A percentile compares a stretch with the other conserved stretches of the same genome.
Conservation (phyloP, 768 basidiomycete genomes). For the Mycena kentingensis region DNA sequence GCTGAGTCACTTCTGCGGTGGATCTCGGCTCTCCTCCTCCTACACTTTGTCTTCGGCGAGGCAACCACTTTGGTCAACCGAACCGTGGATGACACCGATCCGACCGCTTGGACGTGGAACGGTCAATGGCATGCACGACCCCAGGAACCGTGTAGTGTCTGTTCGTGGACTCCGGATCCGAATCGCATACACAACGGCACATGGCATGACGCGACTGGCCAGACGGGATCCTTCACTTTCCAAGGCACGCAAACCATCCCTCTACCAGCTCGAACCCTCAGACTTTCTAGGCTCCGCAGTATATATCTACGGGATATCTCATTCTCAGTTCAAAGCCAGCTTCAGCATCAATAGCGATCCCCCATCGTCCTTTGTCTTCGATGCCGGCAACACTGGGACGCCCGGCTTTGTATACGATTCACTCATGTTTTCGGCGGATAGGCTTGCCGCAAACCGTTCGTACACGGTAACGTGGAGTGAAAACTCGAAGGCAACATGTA, state of each 20-base stretch:
- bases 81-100: background rate
- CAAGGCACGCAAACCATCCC: background rate
- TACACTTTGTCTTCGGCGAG: background rate
- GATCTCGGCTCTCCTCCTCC: background rate
- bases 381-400: background rate
- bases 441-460: background rate
- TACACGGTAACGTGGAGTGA: background rate
- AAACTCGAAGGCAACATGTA: too few relatives aligned
- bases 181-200: background rate
- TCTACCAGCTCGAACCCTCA: background rate
- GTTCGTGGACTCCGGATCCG: background rate
- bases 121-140: background rate
- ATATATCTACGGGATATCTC: background rate
- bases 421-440: background rate
- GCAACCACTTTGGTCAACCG: background rate
- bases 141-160: background rate
- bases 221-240: background rate
- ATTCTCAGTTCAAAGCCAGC: too few relatives aligned
- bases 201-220: background rate
- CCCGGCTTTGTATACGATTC: background rate
- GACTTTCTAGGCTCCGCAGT: background rate
- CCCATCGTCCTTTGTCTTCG: background rate
- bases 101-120: background rate
- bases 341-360: too few relatives aligned
- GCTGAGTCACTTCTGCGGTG: too few relatives aligned